These are phyloP conservation scores for Phyllosticta citribraziliensis DNA, from an alignment of 2,329 filamentous ascomycete species.

Conservation along the genomic window DNA sequence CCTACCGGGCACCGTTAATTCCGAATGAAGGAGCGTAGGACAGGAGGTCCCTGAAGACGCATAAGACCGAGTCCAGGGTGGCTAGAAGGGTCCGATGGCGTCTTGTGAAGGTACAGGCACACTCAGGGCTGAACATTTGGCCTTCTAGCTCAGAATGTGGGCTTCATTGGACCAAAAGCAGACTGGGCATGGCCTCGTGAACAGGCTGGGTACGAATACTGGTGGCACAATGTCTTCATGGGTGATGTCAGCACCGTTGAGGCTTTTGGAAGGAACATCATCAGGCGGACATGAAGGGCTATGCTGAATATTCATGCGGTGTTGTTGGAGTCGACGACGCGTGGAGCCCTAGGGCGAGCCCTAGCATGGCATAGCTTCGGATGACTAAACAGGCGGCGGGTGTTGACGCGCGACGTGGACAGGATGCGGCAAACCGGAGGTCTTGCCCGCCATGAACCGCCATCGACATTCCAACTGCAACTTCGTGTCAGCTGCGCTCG, in stretches of 20 bases:
- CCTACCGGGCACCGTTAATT: background rate
- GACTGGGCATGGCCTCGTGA: background rate
- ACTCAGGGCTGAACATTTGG: background rate
- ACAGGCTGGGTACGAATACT: background rate
- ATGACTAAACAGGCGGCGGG: background rate
- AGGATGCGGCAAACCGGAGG: background rate
- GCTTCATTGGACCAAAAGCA: background rate
- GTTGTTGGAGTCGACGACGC: background rate
- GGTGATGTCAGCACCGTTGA: background rate
- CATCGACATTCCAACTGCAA: background rate
- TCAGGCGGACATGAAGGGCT: background rate
- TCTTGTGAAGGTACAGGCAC: background rate
- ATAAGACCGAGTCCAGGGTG: background rate
- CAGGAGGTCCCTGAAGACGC: background rate
- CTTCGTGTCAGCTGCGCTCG: background rate
- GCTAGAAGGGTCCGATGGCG: background rate
- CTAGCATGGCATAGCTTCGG: background rate
- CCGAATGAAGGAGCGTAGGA: background rate
- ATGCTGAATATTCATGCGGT: background rate
- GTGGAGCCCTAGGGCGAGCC: background rate
- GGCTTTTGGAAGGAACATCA: background rate
- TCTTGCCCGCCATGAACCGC: background rate
- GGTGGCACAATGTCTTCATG: background rate
- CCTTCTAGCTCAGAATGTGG: background rate
- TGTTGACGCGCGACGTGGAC: background rate